Evolutionary conservation across 495 filamentous ascomycete genomes (phyloP), one percentile per base, ranked within the genome.

Genomic region (Penicillium psychrofluorescens): DNA sequence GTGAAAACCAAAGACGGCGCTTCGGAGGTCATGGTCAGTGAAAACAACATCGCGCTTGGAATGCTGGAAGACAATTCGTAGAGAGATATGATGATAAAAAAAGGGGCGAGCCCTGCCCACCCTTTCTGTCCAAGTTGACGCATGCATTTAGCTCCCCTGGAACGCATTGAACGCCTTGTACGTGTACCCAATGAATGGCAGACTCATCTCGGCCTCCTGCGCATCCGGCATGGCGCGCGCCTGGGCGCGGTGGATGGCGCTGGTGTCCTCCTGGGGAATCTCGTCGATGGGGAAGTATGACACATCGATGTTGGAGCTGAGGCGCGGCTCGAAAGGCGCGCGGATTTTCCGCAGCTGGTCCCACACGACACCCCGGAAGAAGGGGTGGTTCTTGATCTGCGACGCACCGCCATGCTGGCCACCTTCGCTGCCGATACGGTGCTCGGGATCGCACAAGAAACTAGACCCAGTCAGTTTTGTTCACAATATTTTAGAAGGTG

Each of bases 271-370:
- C 70, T 96, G 90, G 49, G 90, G 87, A 53, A 98, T 95, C 61
- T 98, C 92, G 61, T 97, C 91, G 36, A 88, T 95, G 7, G 92
- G 92, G 82, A 98, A 98, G 71, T 98, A 95, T 15, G 88, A 88
- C n/a, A 90, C 92, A 62, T 98, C 92, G 46, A 95, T 85, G 60
- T 89, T 90, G 29, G 88, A 95, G 43, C 80, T 82, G 45, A 98
- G 76, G 54, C 86, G 85, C 0, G 92, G 92, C 66, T 97, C 90
- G 61, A 98, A 98, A 1, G 92, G 92, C 35, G 92, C 92, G 22
- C 90, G 84, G 56, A 98, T 97, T 32, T 78, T 78, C 40, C 94
- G 89, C 49, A 98, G 75, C 49, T 83, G 83, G 40, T 95, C 88
- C 74, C 91, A 98, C 44, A 91, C 80, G 11, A 98, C 92, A 38